Evolutionary conservation across 2,329 filamentous ascomycete species (phyloP), one percentile per base, ranked within the genome.

Genomic region (Aureobasidium sp.): DNA sequence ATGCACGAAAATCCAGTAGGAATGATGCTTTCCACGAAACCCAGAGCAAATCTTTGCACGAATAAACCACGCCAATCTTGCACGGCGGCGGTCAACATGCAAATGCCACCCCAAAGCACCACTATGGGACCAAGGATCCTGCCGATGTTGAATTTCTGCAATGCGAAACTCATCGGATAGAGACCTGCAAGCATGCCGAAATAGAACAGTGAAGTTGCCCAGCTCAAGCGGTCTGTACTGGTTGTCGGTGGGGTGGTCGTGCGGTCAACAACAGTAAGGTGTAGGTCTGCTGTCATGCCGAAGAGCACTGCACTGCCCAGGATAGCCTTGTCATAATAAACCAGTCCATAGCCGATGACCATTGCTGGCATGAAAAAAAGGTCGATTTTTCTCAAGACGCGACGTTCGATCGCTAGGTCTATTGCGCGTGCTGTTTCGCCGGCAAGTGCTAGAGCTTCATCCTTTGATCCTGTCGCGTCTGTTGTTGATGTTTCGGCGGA

Each of bases 121-220:
- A 89, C 85, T 1, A 86, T 76, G 14, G 69, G 77, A 14, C 87
- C 87, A 2, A 91, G 79, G 1, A 88, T 82, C 51, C 80, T 79
- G n/a, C 85, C 82, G 1, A 84, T 79, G 63, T 84, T 78, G 75
- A 90, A 88, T 22, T 83, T 82, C 72, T 91, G 88, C 1, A 90
- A 77, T 0, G 83, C 77, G 64, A 87, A 89, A 0, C 86, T 87
- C 82, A 90, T 85, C 1, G 88, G 88, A 65, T 90, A 91, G 3
- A 89, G 76, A 0, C 88, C 88, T 0, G 82, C 84, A 2, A 92
- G 79, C 87, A 89, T 89, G 41, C 88, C 88, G 67, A 91, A 90
- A 76, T 91, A 91, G 76, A 91, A 91, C 68, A 90, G 79, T 0
- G 87, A 90, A 0, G 87, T 91, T 2, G 88, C 88, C 88, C 88